These are phyloP conservation scores for Sclerotinia borealis DNA, from an alignment of 2,329 filamentous ascomycete genomes.

Conservation along the genomic window DNA sequence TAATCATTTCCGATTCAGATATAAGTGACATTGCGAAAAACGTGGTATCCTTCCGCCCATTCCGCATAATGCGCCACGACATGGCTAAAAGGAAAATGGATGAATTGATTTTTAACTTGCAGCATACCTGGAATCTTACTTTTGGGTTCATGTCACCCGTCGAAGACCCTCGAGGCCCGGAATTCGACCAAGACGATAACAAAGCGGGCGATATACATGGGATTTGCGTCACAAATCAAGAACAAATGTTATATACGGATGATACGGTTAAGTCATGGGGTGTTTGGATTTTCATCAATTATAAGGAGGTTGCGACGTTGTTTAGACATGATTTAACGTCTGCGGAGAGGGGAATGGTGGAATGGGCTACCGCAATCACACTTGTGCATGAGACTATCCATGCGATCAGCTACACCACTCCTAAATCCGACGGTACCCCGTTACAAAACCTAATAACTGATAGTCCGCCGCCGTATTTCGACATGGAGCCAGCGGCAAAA, in stretches of 20 bases:
- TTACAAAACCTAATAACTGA: background rate
- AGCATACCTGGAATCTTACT: background rate
- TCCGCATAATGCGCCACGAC: background rate
- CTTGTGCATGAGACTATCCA: constrained; percentile 19
- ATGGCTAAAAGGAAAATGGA: background rate
- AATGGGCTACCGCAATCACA: constrained; percentile 16
- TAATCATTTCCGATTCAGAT: too few species aligned
- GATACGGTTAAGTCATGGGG: background rate
- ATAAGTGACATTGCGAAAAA: background rate
- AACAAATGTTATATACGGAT: constrained; percentile 3
- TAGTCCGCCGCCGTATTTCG: constrained; percentile 16
- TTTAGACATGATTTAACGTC: constrained; percentile 12
- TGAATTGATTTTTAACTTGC: background rate
- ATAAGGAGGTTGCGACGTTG: constrained; percentile 1
- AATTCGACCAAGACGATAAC: background rate
- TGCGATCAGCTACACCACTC: constrained; percentile 8
- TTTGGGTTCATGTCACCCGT: constrained; percentile 14
- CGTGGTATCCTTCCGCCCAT: background rate
- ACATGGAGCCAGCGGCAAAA: constrained; percentile 17
- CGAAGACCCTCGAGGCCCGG: constrained; percentile 12
- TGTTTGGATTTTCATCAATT: constrained; percentile 13
- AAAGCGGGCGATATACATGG: background rate
- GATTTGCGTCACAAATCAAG: constrained; percentile 6
- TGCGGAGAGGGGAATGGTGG: background rate
- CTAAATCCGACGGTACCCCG: background rate